Conservation (phyloP, 129 eudicot genomes). For the Helianthus annuus region DNA sequence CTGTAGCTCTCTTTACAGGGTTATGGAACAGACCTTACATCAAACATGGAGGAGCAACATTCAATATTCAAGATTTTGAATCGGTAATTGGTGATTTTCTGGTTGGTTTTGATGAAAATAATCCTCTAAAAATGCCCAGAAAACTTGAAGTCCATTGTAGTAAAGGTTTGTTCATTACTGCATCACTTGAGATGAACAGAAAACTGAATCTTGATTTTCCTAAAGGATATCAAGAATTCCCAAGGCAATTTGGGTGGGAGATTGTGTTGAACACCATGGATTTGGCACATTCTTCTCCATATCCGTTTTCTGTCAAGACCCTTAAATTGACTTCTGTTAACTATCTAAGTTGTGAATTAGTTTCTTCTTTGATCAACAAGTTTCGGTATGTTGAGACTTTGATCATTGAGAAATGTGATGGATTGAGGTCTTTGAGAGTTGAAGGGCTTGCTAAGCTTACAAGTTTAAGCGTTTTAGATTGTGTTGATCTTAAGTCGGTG, state of each 20-base stretch:
- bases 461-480: conserved; percentile 13
- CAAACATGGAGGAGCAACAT: conserved; percentile 14
- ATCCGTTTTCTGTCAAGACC: conserved; percentile 16
- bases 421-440: conserved; percentile 31
- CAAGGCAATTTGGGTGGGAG: conserved; percentile 34
- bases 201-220: conserved; percentile 33
- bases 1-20: conserved; percentile 27
- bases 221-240: conserved; percentile 21
- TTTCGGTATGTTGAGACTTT: conserved; percentile 32
- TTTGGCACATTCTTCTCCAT: conserved; percentile 18
- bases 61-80: conserved; percentile 22
- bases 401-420: conserved; percentile 31
- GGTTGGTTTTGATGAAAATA: conserved; percentile 5
- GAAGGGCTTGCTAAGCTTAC: conserved; percentile 20
- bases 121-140: conserved; percentile 24
- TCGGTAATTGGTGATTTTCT: not conserved
- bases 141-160: conserved; percentile 16
- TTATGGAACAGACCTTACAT: conserved; percentile 17
- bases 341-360: conserved; percentile 8
- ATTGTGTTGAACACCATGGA: conserved; percentile 23
- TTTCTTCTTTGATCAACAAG: conserved; percentile 28
- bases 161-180: conserved; percentile 9
- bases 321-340: conserved; percentile 29
- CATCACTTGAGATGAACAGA: conserved; percentile 18
- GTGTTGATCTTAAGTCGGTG: conserved; percentile 28